phyloP scores from a whole-genome alignment of 2,329 filamentous ascomycete genomes.

The Pseudocercospora cruenta region DNA sequence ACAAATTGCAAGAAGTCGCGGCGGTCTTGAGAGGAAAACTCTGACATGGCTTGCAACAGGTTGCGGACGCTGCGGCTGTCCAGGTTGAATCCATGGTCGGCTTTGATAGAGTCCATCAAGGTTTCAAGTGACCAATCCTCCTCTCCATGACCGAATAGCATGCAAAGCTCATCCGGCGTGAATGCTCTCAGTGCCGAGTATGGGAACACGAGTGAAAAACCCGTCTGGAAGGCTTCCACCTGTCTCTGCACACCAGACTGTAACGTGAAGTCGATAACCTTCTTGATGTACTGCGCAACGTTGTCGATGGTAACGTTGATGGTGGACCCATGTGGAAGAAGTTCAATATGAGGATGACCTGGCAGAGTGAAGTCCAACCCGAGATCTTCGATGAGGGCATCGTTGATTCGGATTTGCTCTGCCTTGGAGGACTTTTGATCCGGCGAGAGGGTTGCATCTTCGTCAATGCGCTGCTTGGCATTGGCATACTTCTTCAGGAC shows the following conservation, averaged over 20 bases:
- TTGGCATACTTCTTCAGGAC: constrained; percentile 83
- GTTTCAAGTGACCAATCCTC: constrained; percentile 99
- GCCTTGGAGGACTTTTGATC: constrained; percentile 73
- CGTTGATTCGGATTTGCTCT: constrained; percentile 72
- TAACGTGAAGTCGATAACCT: constrained; percentile 87
- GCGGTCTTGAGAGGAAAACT: constrained; percentile 72
- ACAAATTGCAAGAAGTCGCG: constrained; percentile 97
- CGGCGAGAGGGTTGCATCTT: constrained; percentile 66
- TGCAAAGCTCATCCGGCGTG: constrained; percentile 91
- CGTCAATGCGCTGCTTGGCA: constrained; percentile 80
- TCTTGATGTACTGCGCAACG: constrained; percentile 84
- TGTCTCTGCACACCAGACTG: constrained; percentile 86
- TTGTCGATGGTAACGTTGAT: constrained; percentile 84
- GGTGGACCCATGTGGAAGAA: constrained; percentile 74
- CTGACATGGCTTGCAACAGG: constrained; percentile 90
- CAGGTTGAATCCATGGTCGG: constrained; percentile 97
- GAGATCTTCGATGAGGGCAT: constrained; percentile 79
- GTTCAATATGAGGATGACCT: constrained; percentile 84
- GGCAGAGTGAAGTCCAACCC: constrained; percentile 93
- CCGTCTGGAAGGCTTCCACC: constrained; percentile 84
- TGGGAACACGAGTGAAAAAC: constrained; percentile 95
- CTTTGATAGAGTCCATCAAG: constrained; percentile 97
- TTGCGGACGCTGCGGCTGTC: constrained; percentile 96
- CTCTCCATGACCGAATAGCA: constrained; percentile 87
- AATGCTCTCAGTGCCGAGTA: constrained; percentile 92